Percentiles rank a stretch among this genome's conserved stretches.
phyloP scores from a whole-genome alignment of 208 protist species.

The Crithidia fasciculata region DNA sequence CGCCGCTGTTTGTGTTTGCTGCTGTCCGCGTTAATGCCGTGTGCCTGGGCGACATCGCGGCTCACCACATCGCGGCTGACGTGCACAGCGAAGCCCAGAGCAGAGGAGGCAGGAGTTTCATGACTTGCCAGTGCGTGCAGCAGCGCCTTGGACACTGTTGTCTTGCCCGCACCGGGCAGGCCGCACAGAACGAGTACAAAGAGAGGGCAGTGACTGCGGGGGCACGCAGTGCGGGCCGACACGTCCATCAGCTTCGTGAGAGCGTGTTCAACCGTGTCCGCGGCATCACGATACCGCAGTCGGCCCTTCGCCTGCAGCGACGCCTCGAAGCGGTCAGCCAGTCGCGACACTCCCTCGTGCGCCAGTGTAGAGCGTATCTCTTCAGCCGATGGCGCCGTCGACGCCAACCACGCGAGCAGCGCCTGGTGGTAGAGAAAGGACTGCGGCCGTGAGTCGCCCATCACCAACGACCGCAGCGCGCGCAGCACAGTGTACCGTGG shows the following conservation, averaged over 20 bases:
- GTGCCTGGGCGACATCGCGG: conserved; percentile 30
- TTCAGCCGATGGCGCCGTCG: conserved; percentile 10
- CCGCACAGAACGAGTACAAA: conserved; percentile 72
- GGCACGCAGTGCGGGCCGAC: conserved; percentile 29
- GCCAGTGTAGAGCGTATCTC: conserved; percentile 28
- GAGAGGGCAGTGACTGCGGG: conserved; percentile 34
- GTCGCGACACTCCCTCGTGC: conserved; percentile 28
- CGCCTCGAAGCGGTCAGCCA: conserved; percentile 51
- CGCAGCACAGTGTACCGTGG: conserved; percentile 79
- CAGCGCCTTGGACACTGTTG: conserved; percentile 44
- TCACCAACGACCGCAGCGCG: conserved; percentile 67
- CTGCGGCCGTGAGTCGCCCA: conserved; percentile 54
- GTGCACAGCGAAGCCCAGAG: conserved; percentile 50
- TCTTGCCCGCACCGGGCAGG: conserved; percentile 74
- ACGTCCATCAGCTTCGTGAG: conserved; percentile 43
- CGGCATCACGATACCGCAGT: conserved; percentile 43
- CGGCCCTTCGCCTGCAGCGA: conserved; percentile 26
- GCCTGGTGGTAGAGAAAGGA: conserved; percentile 62
- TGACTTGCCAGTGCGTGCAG: conserved; percentile 6
- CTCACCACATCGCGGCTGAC: conserved; percentile 68
- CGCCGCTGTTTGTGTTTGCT: conserved; percentile 83
- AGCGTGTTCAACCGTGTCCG: conserved; percentile 42
- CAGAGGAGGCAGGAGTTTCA: conserved; percentile 7
- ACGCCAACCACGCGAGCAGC: conserved; percentile 52
- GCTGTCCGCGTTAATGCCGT: conserved; percentile 41